Evolutionary conservation across 495 filamentous ascomycete species (phyloP).

Genomic region (Penicillium pulvis): DNA sequence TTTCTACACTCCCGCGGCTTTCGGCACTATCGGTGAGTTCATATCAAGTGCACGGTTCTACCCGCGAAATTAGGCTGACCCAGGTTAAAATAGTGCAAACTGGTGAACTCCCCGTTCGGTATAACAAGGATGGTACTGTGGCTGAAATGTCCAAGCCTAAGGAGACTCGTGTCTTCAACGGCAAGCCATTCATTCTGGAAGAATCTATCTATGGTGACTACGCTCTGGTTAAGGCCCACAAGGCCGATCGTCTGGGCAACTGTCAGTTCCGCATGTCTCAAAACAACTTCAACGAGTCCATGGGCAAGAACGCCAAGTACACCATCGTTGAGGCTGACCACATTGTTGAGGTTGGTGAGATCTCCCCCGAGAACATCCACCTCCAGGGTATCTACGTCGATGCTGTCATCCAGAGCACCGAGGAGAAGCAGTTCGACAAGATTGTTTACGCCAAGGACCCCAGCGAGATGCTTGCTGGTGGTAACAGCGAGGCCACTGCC

Average conservation of each 20-base stretch:
- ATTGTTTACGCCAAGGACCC: constrained; percentile 71
- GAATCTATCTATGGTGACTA: constrained; percentile 83
- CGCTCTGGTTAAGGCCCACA: constrained; percentile 85
- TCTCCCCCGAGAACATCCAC: constrained; percentile 74
- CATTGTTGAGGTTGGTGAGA: constrained; percentile 80
- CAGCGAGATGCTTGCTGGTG: constrained; percentile 53
- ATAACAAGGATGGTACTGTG: constrained; percentile 77
- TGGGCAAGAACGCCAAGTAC: constrained; percentile 83
- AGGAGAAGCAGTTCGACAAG: constrained; percentile 79
- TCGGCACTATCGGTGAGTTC: constrained; percentile 67
- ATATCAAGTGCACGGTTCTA: no score
- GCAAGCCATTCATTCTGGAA: constrained; percentile 81
- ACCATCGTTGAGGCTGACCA: constrained; percentile 90
- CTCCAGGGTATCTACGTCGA: constrained; percentile 88
- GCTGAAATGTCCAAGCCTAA: constrained; percentile 71
- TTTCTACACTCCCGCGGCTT: constrained; percentile 87
- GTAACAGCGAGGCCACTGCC: constrained; percentile 65
- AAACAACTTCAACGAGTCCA: constrained; percentile 87
- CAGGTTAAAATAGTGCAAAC: constrained; percentile 59
- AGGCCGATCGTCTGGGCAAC: constrained; percentile 87
- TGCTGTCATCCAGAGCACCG: constrained; percentile 74
- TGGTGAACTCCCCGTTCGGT: constrained; percentile 78
- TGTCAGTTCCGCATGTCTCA: constrained; percentile 84
- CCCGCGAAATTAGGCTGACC: background rate
- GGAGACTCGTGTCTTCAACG: constrained; percentile 82